These are phyloP conservation scores for Piper longum DNA, from an alignment of 164 flowering plant species.

Conservation along the genomic window DNA sequence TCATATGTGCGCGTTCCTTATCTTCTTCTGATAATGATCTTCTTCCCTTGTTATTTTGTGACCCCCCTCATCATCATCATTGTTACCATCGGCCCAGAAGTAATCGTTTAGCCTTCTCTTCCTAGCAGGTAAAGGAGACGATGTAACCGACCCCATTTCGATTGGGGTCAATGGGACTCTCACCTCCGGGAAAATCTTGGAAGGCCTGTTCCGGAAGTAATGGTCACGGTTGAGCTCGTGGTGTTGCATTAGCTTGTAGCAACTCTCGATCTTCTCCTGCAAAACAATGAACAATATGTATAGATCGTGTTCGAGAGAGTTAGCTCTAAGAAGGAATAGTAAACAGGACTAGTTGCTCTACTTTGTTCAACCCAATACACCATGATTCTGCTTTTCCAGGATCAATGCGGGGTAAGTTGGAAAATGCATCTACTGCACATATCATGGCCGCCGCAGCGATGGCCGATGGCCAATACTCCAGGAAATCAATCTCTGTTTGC, in stretches of 20 bases:
- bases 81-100: conserved; percentile 32
- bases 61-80: conserved; percentile 22
- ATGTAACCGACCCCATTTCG: conserved; percentile 12
- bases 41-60: not conserved
- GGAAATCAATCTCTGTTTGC: conserved; percentile 48
- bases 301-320: not conserved
- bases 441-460: conserved; percentile 75
- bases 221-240: conserved; percentile 10
- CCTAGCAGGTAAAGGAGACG: conserved; percentile 32
- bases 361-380: conserved; percentile 72
- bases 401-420: conserved; percentile 35
- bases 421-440: conserved; percentile 54
- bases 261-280: conserved; percentile 65
- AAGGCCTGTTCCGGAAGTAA: conserved; percentile 20
- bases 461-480: conserved; percentile 69
- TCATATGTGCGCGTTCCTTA: conserved; percentile 1
- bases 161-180: conserved; percentile 35
- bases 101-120: conserved; percentile 53
- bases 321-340: not conserved
- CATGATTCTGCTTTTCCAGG: conserved; percentile 52
- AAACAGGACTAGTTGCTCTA: conserved; percentile 21
- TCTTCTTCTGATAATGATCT: conserved; percentile 7
- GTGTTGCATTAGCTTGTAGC: conserved; percentile 50
- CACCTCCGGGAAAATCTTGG: conserved; percentile 35
- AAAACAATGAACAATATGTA: conserved; percentile 3